A percentile compares a stretch with the other conserved stretches of the same genome.
These are phyloP conservation scores for Gracilaria domingensis DNA, from an alignment of 23 red algal species.

Conservation along the genomic window DNA sequence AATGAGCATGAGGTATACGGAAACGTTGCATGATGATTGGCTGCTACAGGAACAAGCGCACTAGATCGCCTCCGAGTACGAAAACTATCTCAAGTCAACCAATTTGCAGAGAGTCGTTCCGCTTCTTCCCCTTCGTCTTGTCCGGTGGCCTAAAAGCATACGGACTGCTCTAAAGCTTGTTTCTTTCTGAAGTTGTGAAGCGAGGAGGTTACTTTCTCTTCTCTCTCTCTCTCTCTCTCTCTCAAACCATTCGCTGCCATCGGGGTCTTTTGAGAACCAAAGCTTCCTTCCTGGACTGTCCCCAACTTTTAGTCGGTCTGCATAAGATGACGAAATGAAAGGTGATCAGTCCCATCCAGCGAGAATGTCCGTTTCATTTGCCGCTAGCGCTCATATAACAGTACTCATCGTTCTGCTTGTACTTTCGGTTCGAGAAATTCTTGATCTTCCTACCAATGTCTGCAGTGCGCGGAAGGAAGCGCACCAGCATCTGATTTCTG, in stretches of 20 bases:
- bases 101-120: no score
- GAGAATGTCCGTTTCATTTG: background rate
- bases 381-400: background rate
- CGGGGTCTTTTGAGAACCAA: background rate
- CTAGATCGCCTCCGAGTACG: no score
- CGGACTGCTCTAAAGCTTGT: background rate
- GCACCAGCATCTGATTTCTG: background rate
- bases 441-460: slow-evolving; percentile 12
- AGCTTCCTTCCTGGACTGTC: background rate
- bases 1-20: background rate
- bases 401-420: background rate
- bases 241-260: background rate
- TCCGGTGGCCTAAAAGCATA: background rate
- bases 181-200: background rate
- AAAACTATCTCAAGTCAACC: no score
- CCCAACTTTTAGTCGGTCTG: background rate
- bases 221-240: no score
- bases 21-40: background rate
- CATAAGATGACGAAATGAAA: background rate
- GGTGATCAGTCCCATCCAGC: background rate
- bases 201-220: background rate
- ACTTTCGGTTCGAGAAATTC: background rate
- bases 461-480: slow-evolving; percentile 2
- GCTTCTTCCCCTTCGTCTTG: no score
- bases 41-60: background rate